Percentiles rank a stretch among this genome's conserved stretches.
Conservation (phyloP, 2,329 filamentous ascomycete species). For the Tolypocladium tundrense region DNA sequence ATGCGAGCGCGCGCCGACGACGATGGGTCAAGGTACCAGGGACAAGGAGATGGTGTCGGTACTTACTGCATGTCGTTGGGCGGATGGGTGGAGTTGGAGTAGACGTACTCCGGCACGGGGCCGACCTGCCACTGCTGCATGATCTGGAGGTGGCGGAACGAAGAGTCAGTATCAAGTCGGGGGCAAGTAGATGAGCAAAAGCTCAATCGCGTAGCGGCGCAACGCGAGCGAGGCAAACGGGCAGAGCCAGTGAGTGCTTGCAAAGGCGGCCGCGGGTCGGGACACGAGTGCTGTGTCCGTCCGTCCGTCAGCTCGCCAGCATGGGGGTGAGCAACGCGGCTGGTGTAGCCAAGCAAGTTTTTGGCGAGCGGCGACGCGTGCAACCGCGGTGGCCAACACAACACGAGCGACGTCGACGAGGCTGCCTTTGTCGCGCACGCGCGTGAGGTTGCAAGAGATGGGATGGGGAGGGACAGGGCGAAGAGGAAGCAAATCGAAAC, state of each 20-base stretch:
- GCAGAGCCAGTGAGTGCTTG: conserved; percentile 4
- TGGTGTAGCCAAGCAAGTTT: conserved; percentile 9
- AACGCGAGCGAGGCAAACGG: conserved; percentile 5
- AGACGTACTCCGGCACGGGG: conserved; percentile 50
- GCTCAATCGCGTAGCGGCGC: conserved; percentile 3
- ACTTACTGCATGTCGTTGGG: conserved; percentile 51
- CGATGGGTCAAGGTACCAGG: conserved; percentile 14
- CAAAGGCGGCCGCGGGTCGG: conserved; percentile 5
- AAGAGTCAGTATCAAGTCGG: conserved; percentile 14
- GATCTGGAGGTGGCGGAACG: conserved; percentile 26
- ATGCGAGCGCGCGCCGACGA: not conserved
- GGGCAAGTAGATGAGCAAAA: conserved; percentile 5
- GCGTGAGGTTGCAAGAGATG: not conserved
- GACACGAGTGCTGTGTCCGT: conserved; percentile 4
- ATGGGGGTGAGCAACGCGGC: conserved; percentile 11
- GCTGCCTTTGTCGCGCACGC: conserved; percentile 1
- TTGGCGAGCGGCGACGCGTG: conserved; percentile 7
- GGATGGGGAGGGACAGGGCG: not conserved
- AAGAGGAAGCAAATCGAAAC: conserved; percentile 2
- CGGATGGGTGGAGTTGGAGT: conserved; percentile 42
- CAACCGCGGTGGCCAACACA: conserved; percentile 3
- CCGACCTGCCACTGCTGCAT: conserved; percentile 55
- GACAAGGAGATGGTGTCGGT: conserved; percentile 22
- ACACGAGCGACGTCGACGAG: conserved; percentile 1
- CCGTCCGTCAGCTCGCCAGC: conserved; percentile 2